Conservation (phyloP, 495 filamentous ascomycete genomes). For the Penicillium fimorum region DNA sequence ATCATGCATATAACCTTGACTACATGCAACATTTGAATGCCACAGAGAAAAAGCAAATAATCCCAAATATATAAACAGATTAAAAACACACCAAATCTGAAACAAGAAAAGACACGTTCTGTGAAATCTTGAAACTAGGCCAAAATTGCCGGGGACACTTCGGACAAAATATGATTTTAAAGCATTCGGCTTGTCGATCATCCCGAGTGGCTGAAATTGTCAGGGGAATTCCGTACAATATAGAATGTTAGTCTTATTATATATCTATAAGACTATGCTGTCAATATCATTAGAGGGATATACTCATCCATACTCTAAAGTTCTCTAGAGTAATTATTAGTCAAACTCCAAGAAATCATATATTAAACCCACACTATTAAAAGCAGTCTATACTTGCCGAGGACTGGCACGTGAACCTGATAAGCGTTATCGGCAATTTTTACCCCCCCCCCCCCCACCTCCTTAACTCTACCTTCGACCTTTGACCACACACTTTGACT, state of each 20-base stretch:
- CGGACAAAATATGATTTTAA: background rate
- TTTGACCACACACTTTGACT: background rate
- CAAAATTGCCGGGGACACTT: background rate
- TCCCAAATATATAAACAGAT: background rate
- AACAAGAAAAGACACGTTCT: background rate
- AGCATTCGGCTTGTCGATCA: background rate
- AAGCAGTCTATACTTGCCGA: background rate
- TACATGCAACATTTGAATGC: background rate
- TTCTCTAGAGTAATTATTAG: too few species aligned
- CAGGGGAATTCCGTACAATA: background rate
- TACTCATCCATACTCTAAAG: too few species aligned
- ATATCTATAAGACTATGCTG: too few species aligned
- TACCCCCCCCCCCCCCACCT: conserved; percentile 11
- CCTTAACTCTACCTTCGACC: background rate
- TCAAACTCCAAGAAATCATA: background rate
- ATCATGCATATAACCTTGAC: too few species aligned
- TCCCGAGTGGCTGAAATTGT: background rate
- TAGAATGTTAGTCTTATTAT: background rate
- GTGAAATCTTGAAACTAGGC: background rate
- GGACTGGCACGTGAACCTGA: background rate
- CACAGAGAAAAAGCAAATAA: background rate
- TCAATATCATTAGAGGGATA: too few species aligned
- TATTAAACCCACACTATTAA: background rate
- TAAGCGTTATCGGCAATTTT: conserved; percentile 10
- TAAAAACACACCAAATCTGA: background rate